Evolutionary conservation across 192 early-diverging fungal species (phyloP).

Genomic region (Gonapodya prolifera): DNA sequence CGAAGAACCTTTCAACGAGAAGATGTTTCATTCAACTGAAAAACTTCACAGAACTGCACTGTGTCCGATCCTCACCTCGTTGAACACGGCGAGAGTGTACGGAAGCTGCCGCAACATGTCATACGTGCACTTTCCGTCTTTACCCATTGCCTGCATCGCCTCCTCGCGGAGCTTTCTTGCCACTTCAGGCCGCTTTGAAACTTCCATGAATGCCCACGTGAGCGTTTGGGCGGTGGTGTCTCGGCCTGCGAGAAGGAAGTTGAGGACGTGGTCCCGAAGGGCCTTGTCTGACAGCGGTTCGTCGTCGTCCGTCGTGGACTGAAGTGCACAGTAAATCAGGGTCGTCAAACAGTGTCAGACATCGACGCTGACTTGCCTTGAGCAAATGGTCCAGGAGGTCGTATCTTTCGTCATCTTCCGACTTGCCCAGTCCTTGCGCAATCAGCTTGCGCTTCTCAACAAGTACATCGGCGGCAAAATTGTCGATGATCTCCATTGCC

Average conservation of each 20-base stretch:
- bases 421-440: background rate
- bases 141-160: slow-evolving; percentile 8
- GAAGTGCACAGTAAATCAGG: slow-evolving; percentile 10
- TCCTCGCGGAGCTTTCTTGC: slow-evolving; percentile 16
- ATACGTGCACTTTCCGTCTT: slow-evolving; percentile 1
- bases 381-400: slow-evolving; percentile 16
- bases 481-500: background rate
- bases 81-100: slow-evolving; percentile 37
- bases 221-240: slow-evolving; percentile 48
- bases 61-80: slow-evolving; percentile 20
- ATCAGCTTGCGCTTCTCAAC: background rate
- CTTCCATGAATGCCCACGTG: slow-evolving; percentile 35
- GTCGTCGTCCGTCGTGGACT: slow-evolving; percentile 24
- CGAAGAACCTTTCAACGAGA: slow-evolving; percentile 22
- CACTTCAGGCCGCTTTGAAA: slow-evolving; percentile 26
- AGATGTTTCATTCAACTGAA: background rate
- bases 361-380: background rate
- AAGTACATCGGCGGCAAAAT: background rate
- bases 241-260: slow-evolving; percentile 30
- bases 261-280: slow-evolving; percentile 30
- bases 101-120: slow-evolving; percentile 25
- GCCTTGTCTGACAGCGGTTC: slow-evolving; percentile 19
- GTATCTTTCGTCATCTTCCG: background rate
- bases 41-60: background rate
- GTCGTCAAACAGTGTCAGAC: background rate